These are phyloP conservation scores for Zymoseptoria brevis DNA, from an alignment of 2,329 filamentous ascomycete species.

Conservation along the genomic window DNA sequence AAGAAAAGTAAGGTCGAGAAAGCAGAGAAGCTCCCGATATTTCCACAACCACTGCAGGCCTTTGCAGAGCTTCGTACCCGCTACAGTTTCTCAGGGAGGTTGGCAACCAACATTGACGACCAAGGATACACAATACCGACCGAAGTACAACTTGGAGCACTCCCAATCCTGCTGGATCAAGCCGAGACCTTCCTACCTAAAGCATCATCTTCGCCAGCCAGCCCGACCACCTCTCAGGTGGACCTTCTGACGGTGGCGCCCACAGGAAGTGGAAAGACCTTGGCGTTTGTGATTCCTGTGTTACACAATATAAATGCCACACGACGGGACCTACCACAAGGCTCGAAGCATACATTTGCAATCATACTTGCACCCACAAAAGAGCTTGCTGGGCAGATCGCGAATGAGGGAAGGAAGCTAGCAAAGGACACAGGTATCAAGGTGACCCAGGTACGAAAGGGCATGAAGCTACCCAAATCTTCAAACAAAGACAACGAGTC, in stretches of 20 bases:
- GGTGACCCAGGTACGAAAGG: slow-evolving; percentile 76
- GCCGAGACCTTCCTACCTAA: slow-evolving; percentile 43
- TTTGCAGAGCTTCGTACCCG: slow-evolving; percentile 64
- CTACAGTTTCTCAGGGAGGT: slow-evolving; percentile 64
- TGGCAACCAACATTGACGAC: slow-evolving; percentile 71
- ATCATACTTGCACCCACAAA: slow-evolving; percentile 44
- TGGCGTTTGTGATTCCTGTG: slow-evolving; percentile 83
- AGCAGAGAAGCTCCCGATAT: slow-evolving; percentile 52
- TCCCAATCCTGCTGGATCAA: slow-evolving; percentile 64
- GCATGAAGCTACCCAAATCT: slow-evolving; percentile 55
- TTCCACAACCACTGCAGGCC: slow-evolving; percentile 68
- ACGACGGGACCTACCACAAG: slow-evolving; percentile 17
- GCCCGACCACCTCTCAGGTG: slow-evolving; percentile 33
- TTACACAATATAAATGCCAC: slow-evolving; percentile 59
- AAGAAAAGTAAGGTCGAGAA: slow-evolving; percentile 23
- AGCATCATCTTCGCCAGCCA: slow-evolving; percentile 8
- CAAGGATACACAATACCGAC: slow-evolving; percentile 85
- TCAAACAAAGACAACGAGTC: slow-evolving; percentile 26
- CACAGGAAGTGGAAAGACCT: slow-evolving; percentile 92
- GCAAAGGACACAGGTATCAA: slow-evolving; percentile 67
- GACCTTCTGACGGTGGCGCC: slow-evolving; percentile 86
- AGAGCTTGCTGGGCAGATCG: slow-evolving; percentile 44
- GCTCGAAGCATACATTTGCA: slow-evolving; percentile 27
- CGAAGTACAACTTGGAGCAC: slow-evolving; percentile 80
- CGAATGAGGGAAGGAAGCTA: slow-evolving; percentile 73